Percentiles rank a stretch among this genome's conserved stretches.
These are phyloP conservation scores for Cercospora canescens DNA, from an alignment of 2,329 filamentous ascomycete species.

Conservation along the genomic window DNA sequence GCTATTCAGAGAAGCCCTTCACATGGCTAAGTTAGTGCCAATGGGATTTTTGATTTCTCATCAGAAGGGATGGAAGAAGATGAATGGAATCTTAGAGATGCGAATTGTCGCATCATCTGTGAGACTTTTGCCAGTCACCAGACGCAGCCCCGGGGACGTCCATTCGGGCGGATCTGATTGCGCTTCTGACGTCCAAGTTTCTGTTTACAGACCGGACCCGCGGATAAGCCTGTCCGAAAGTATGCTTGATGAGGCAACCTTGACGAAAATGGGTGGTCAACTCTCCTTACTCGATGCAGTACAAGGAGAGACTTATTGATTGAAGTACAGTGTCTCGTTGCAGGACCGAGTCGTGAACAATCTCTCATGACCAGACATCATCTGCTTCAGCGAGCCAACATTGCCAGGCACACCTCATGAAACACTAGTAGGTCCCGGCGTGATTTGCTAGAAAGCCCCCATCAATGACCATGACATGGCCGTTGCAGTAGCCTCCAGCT, in stretches of 20 bases:
- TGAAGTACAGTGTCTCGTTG: background rate
- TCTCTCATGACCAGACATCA: background rate
- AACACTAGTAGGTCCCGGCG: constrained; percentile 19
- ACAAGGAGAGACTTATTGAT: background rate
- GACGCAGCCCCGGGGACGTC: background rate
- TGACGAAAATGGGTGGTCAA: background rate
- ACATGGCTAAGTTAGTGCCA: no score
- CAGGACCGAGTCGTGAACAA: background rate
- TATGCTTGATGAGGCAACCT: background rate
- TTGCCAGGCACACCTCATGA: background rate
- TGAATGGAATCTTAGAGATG: background rate
- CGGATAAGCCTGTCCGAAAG: background rate
- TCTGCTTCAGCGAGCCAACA: background rate
- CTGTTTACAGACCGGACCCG: background rate
- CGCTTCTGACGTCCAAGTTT: background rate
- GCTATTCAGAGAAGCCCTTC: background rate
- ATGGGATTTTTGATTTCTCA: no score
- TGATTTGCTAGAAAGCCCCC: constrained; percentile 43
- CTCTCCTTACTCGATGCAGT: background rate
- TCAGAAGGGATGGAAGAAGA: background rate
- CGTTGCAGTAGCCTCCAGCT: constrained; percentile 56
- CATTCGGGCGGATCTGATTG: background rate
- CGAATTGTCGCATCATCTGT: background rate
- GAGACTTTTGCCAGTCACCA: background rate
- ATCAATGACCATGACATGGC: constrained; percentile 51